Evolutionary conservation across 1,284 basidiomycete species (phyloP).

Genomic region (Stygiomarasmius scandens): DNA sequence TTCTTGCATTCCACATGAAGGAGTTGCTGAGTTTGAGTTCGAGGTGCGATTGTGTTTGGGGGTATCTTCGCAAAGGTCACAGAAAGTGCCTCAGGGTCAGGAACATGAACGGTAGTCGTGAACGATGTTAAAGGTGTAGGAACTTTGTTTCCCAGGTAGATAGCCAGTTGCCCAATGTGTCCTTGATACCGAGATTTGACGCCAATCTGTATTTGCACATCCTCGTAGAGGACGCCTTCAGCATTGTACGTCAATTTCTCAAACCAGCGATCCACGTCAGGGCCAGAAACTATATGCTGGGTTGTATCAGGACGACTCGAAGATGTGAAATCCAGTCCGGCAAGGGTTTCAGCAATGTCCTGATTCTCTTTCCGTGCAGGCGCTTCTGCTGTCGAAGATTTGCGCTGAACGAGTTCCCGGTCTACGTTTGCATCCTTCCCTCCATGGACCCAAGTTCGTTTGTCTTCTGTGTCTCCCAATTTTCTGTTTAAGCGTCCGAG

Average conservation of each 20-base stretch:
- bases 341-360: constrained; percentile 77
- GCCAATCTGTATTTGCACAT: constrained; percentile 93
- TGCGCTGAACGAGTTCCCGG: constrained; percentile 55
- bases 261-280: constrained; percentile 86
- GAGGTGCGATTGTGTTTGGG: constrained; percentile 75
- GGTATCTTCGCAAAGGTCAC: constrained; percentile 90
- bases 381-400: constrained; percentile 29
- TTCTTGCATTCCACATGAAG: constrained; percentile 94
- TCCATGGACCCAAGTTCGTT: constrained; percentile 94
- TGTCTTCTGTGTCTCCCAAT: constrained; percentile 88
- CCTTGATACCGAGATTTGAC: constrained; percentile 96
- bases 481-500: constrained; percentile 86
- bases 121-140: constrained; percentile 86
- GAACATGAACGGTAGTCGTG: constrained; percentile 79
- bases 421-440: constrained; percentile 90
- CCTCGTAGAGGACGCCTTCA: constrained; percentile 96
- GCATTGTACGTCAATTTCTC: constrained; percentile 79
- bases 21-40: constrained; percentile 91
- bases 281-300: constrained; percentile 58
- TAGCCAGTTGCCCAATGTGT: constrained; percentile 86
- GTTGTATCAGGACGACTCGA: constrained; percentile 29
- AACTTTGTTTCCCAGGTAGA: constrained; percentile 97
- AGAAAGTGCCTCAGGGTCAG: constrained; percentile 74
- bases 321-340: constrained; percentile 77
- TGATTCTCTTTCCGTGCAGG: constrained; percentile 46